These are phyloP conservation scores for Tylopilus rubrobrunneus DNA, from an alignment of 768 basidiomycete genomes.

Conservation along the genomic window DNA sequence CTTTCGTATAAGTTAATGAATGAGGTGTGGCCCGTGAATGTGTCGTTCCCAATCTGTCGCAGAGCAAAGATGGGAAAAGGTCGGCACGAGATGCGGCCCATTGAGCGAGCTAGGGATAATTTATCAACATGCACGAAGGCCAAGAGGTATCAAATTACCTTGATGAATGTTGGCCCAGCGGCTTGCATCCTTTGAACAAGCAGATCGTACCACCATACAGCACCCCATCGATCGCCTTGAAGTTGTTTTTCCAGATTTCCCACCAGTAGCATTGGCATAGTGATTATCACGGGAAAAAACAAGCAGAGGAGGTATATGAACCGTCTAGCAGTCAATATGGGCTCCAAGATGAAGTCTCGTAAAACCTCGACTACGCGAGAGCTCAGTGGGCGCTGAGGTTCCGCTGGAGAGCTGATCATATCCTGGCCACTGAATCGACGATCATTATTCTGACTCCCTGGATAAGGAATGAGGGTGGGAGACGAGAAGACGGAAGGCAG, in stretches of 20 bases:
- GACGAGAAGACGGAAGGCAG: conserved; percentile 49
- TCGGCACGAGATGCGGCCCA: conserved; percentile 98
- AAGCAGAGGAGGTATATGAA: conserved; percentile 80
- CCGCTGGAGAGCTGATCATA: conserved; percentile 66
- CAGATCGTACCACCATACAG: conserved; percentile 96
- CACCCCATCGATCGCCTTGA: conserved; percentile 84
- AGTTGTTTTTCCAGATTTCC: conserved; percentile 52
- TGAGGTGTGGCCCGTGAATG: conserved; percentile 89
- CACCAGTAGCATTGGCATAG: conserved; percentile 78
- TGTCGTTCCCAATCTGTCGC: conserved; percentile 76
- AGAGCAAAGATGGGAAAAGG: conserved; percentile 84
- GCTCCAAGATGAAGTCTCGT: conserved; percentile 70
- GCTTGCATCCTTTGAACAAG: conserved; percentile 87
- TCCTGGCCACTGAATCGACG: conserved; percentile 23
- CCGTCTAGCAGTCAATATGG: conserved; percentile 73
- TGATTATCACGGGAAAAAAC: conserved; percentile 84
- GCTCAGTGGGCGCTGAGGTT: conserved; percentile 47
- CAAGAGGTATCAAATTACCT: conserved; percentile 47
- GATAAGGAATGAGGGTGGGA: conserved; percentile 45
- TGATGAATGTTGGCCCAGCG: conserved; percentile 96
- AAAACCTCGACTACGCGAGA: conserved; percentile 46
- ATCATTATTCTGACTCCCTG: conserved; percentile 9
- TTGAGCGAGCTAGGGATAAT: conserved; percentile 72
- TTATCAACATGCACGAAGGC: conserved; percentile 7
- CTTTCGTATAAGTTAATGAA: conserved; percentile 71